A percentile compares a stretch with the other conserved stretches of the same genome.
Evolutionary conservation across 176 grass and related monocot species (phyloP).

Genomic region (Stipa capillata): DNA sequence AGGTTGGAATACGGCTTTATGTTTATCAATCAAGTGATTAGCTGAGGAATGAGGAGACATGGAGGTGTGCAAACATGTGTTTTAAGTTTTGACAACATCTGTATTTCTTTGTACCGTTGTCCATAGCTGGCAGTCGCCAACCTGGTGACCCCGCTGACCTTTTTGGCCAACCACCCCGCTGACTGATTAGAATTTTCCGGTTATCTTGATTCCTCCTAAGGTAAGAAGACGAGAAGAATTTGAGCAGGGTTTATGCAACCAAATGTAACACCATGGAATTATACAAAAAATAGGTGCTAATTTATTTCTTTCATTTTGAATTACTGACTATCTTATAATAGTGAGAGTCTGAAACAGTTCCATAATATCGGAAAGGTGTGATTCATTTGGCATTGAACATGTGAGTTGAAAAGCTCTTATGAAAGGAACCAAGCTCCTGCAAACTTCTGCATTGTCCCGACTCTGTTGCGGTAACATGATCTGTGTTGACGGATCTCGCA

Average conservation of each 20-base stretch:
- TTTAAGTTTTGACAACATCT: background rate
- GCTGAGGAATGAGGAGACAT: background rate
- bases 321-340: too few species aligned
- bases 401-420: background rate
- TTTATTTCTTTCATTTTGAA: too few species aligned
- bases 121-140: background rate
- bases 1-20: background rate
- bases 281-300: background rate
- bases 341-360: too few species aligned
- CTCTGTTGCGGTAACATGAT: background rate
- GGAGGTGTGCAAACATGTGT: background rate
- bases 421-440: background rate
- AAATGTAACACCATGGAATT: background rate
- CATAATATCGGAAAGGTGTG: background rate
- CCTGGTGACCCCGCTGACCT: background rate
- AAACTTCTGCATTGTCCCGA: background rate
- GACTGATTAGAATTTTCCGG: background rate
- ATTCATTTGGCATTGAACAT: background rate
- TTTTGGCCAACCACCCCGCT: too few species aligned
- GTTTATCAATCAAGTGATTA: background rate
- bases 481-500: too few species aligned
- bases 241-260: background rate
- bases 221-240: background rate
- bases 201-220: background rate
- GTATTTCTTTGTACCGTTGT: background rate